Percentiles rank a stretch among this genome's conserved stretches.
phyloP scores from a whole-genome alignment of 371 early-diverging fungal genomes.

The Capillidium rhysosporum region DNA sequence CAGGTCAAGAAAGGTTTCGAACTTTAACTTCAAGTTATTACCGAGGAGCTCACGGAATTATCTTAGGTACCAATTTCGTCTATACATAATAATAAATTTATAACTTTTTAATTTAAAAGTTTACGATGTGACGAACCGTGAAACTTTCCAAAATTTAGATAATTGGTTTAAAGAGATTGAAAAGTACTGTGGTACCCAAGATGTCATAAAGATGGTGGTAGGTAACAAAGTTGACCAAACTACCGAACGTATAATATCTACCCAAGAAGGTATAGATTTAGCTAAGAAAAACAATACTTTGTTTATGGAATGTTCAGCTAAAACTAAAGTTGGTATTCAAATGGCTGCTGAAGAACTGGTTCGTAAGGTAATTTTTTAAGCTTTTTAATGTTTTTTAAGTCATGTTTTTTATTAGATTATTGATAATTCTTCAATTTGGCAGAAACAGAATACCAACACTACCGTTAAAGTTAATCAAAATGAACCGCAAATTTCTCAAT shows the following conservation, averaged over 20 bases:
- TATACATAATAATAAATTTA: neutral
- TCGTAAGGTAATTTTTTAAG: slow-evolving; percentile 31
- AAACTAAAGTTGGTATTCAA: slow-evolving; percentile 68
- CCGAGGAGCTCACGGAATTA: slow-evolving; percentile 96
- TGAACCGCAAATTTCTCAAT: too few relatives aligned
- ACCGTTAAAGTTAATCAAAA: slow-evolving; percentile 9
- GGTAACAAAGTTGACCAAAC: slow-evolving; percentile 96
- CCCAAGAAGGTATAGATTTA: slow-evolving; percentile 74
- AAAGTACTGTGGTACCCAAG: slow-evolving; percentile 66
- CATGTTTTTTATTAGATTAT: neutral
- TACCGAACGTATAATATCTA: slow-evolving; percentile 52
- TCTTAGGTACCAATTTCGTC: slow-evolving; percentile 46
- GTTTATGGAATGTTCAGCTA: slow-evolving; percentile 91
- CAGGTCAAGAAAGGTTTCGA: slow-evolving; percentile 99
- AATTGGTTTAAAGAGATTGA: slow-evolving; percentile 89
- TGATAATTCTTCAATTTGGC: neutral
- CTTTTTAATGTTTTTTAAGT: slow-evolving; percentile 10
- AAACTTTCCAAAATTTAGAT: slow-evolving; percentile 78
- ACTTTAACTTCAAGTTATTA: slow-evolving; percentile 99
- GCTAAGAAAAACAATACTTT: slow-evolving; percentile 69
- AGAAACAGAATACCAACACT: neutral
- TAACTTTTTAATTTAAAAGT: slow-evolving; percentile 22
- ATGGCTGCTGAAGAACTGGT: slow-evolving; percentile 83
- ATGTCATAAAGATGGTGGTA: slow-evolving; percentile 89
- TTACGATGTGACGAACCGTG: slow-evolving; percentile 88